Base-by-base conservation (phyloP, 2,329 filamentous ascomycete species). In the Cercospora brassicicola region DNA sequence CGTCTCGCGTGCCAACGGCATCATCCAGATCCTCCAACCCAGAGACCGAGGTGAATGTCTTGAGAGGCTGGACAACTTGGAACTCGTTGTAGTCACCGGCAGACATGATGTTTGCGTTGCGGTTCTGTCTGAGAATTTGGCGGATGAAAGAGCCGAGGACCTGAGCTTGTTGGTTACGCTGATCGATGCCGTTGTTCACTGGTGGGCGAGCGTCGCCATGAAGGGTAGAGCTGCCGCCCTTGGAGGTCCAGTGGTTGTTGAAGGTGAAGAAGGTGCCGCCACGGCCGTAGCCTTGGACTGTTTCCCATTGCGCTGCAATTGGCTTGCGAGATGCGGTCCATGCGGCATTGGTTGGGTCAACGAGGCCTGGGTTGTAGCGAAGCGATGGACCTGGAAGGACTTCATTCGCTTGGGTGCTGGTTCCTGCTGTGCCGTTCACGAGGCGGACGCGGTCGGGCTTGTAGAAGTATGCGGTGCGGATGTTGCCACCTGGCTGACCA, bases 11-110 rank as follows among this genome's bases (percentile, higher is more conserved):
- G 4, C 81, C 81, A 4, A 82, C 84, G 0, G 85, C 87, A 4
- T 85, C 88, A 72, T 92, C 89, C 1, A 91, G 79, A 70, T 91
- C 89, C 36, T 82, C 72, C 56, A 92, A 80, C 2, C 85, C 84
- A 0, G 87, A 89, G 20, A 83, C 80, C 3, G 78, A 69, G 1
- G 81, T 74, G 70, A 91, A 90, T 1, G 79, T 80, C 68, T 82
- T 76, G 59, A 91, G 77, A 1, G 90, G 89, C 76, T 83, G 74
- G 9, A 88, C 89, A 69, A 89, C 88, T 4, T 84, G 76, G 76
- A 90, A 92, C 77, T 92, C 90, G 82, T 92, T 92, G 76, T 89
- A 92, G 79, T 92, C 90, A 28, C 90, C 90, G 0, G 87, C 85
- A 2, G 83, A 80, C 67, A 92, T 84, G 71, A 92, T 77, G 26